These are phyloP conservation scores for Colletotrichum neosansevieriae DNA, from an alignment of 2,329 filamentous ascomycete species.

Conservation along the genomic window DNA sequence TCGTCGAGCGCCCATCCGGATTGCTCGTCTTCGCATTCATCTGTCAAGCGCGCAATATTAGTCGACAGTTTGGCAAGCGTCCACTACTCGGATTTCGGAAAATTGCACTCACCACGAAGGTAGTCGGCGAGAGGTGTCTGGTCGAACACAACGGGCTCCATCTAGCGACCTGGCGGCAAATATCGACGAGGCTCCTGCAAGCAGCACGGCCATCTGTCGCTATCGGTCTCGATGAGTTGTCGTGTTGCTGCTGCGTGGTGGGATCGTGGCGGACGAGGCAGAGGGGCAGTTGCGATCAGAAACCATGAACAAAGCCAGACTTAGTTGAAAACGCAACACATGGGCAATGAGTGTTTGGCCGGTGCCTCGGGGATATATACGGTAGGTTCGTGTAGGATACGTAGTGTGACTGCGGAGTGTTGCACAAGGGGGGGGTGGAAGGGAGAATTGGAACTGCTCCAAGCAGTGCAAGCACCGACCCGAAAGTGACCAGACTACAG, in stretches of 20 bases:
- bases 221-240: conserved; percentile 18
- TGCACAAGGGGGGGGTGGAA: conserved; percentile 29
- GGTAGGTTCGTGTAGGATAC: conserved; percentile 27
- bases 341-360: conserved; percentile 17
- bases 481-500: conserved; percentile 15
- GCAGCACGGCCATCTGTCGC: conserved; percentile 41
- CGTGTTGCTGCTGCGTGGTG: conserved; percentile 26
- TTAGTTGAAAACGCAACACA: conserved; percentile 18
- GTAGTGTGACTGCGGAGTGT: conserved; percentile 36
- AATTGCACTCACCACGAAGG: conserved; percentile 78
- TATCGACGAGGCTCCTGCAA: conserved; percentile 34
- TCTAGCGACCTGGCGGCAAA: conserved; percentile 51
- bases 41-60: conserved; percentile 47
- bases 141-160: conserved; percentile 91
- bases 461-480: conserved; percentile 22
- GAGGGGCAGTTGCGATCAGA: conserved; percentile 5
- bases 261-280: conserved; percentile 17
- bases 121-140: conserved; percentile 90
- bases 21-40: conserved; percentile 63
- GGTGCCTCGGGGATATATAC: conserved; percentile 37
- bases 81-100: not conserved
- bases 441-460: conserved; percentile 34
- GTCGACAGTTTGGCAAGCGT: conserved; percentile 34
- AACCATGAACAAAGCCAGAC: conserved; percentile 1
- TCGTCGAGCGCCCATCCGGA: conserved; percentile 60